These are phyloP conservation scores for Stemphylium lycopersici DNA, from an alignment of 2,329 filamentous ascomycete species.

Conservation along the genomic window DNA sequence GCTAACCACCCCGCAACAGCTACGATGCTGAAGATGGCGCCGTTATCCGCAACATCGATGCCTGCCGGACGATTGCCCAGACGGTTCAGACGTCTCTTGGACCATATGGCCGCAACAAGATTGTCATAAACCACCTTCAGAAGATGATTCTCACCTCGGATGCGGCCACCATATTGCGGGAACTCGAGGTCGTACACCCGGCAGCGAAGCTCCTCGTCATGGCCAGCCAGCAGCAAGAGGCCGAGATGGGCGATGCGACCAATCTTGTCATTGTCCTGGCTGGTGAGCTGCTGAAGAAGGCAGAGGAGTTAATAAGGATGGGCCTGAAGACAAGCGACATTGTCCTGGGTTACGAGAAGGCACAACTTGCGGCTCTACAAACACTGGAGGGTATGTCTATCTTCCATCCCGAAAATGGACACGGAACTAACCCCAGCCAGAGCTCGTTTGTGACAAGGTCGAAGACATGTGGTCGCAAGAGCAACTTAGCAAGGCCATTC, in stretches of 20 bases:
- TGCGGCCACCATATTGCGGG: slow-evolving; percentile 93
- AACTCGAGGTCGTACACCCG: slow-evolving; percentile 97
- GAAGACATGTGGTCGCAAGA: slow-evolving; percentile 78
- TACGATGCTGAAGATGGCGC: slow-evolving; percentile 99
- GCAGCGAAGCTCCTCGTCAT: slow-evolving; percentile 97
- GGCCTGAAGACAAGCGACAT: slow-evolving; percentile 99
- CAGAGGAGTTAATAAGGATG: slow-evolving; percentile 94
- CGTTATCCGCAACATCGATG: slow-evolving; percentile 97
- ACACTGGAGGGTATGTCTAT: slow-evolving; percentile 69
- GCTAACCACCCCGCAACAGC: slow-evolving; percentile 61
- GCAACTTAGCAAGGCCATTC: slow-evolving; percentile 92
- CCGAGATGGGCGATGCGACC: slow-evolving; percentile 98
- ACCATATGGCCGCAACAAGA: slow-evolving; percentile 98
- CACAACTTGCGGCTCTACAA: slow-evolving; percentile 85
- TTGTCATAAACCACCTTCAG: slow-evolving; percentile 99
- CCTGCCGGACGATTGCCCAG: slow-evolving; percentile 91
- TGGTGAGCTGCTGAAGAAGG: slow-evolving; percentile 94
- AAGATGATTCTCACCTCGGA: slow-evolving; percentile 99
- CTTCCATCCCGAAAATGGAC: neutral
- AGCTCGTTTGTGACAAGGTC: slow-evolving; percentile 89
- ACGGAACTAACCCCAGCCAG: slow-evolving; percentile 49
- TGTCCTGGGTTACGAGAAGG: slow-evolving; percentile 92
- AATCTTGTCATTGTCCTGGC: slow-evolving; percentile 96
- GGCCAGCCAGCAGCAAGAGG: slow-evolving; percentile 98
- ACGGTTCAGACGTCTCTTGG: slow-evolving; percentile 97